Evolutionary conservation across 2,329 filamentous ascomycete genomes (phyloP).

Genomic region (Exophiala sp.): DNA sequence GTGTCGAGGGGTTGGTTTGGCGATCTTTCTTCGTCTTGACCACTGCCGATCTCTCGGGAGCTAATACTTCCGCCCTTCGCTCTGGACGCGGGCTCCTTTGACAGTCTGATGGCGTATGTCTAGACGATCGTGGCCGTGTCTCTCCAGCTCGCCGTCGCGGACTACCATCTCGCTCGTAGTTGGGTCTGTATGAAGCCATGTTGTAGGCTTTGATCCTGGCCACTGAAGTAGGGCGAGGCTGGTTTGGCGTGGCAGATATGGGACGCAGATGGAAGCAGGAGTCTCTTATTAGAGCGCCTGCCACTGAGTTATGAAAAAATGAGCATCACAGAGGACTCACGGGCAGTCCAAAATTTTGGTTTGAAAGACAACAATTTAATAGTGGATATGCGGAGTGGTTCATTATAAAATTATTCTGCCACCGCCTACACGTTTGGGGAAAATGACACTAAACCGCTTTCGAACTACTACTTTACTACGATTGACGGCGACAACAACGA

Average conservation of each 20-base stretch:
- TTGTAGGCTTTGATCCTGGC: too few relatives aligned
- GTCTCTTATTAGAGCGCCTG: too few relatives aligned
- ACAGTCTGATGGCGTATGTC: too few relatives aligned
- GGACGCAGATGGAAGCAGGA: too few relatives aligned
- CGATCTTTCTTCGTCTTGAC: constrained; percentile 24
- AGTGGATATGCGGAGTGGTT: not conserved
- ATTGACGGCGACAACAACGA: not conserved
- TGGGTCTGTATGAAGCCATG: too few relatives aligned
- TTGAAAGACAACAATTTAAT: not conserved
- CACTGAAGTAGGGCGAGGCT: too few relatives aligned
- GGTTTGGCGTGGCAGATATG: too few relatives aligned
- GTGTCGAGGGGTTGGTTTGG: constrained; percentile 25
- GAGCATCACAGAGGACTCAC: not conserved
- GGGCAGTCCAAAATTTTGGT: not conserved
- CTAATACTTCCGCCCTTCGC: not conserved
- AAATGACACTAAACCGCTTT: not conserved
- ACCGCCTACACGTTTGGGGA: constrained; percentile 8
- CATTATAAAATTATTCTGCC: constrained; percentile 14
- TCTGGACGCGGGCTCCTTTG: too few relatives aligned
- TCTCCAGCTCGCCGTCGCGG: too few relatives aligned
- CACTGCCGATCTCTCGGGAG: constrained; percentile 14
- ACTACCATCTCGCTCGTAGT: not conserved
- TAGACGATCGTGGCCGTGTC: too few relatives aligned
- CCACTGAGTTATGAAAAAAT: too few relatives aligned
- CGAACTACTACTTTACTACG: not conserved